Conservation (phyloP, 768 basidiomycete genomes). For the Rhodotorula sphaerocarpa region DNA sequence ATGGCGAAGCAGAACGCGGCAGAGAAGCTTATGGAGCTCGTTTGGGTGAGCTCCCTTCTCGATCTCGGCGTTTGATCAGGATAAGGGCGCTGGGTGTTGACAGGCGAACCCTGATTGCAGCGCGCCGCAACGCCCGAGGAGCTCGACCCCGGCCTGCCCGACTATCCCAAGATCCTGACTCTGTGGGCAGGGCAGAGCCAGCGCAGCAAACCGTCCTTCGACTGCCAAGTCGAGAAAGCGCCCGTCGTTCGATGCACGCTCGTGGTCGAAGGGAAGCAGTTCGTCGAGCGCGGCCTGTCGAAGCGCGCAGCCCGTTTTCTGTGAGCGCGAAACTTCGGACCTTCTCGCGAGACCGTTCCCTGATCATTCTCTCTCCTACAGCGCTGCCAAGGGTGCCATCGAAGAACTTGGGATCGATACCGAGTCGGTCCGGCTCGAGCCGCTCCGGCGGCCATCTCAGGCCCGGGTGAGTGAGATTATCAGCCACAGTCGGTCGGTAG, state of each 20-base stretch:
- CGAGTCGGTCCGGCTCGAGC: too few relatives aligned
- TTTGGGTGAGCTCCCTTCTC: not conserved
- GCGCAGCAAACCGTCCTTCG: not conserved
- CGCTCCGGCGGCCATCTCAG: too few relatives aligned
- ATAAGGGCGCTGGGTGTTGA: too few relatives aligned
- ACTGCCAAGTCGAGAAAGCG: not conserved
- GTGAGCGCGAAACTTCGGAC: too few relatives aligned
- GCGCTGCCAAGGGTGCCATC: too few relatives aligned
- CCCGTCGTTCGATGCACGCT: not conserved
- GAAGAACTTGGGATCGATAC: too few relatives aligned
- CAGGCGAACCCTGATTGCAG: too few relatives aligned
- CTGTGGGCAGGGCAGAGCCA: not conserved
- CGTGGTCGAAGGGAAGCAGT: not conserved
- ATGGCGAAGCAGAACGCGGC: slow-evolving; percentile 15
- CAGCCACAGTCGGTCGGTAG: too few relatives aligned
- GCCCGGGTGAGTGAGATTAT: too few relatives aligned
- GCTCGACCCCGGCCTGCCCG: not conserved
- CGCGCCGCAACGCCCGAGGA: not conserved
- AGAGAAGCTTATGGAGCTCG: not conserved
- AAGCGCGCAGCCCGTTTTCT: too few relatives aligned
- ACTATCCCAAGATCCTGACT: not conserved
- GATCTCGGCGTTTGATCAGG: not conserved
- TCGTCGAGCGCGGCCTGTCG: not conserved
- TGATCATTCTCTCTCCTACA: too few relatives aligned
- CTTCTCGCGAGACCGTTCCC: too few relatives aligned